Percentiles rank a stretch among this genome's conserved stretches.
phyloP scores from a whole-genome alignment of 257 asterid genomes.

The Nicotiana otophora region DNA sequence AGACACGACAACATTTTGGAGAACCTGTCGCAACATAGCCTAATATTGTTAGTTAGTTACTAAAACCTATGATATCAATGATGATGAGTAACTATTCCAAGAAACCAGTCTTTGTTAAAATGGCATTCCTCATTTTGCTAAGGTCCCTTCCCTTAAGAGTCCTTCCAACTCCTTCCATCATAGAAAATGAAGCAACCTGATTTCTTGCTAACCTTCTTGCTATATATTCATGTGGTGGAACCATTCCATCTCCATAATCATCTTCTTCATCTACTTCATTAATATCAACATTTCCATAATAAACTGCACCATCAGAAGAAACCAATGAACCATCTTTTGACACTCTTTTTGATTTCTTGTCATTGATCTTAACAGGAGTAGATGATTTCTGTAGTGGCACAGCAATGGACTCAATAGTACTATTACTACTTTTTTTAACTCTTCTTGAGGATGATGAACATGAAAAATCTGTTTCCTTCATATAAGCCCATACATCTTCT shows the following conservation, averaged over 20 bases:
- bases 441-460: neutral
- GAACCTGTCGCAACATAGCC: neutral
- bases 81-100: constrained; percentile 27
- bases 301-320: neutral
- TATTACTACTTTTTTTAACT: neutral
- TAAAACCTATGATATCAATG: neutral
- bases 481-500: constrained; percentile 37
- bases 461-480: constrained; percentile 15
- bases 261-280: neutral
- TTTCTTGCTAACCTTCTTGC: constrained; percentile 37
- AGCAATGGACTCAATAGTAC: neutral
- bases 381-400: neutral
- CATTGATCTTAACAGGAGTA: constrained; percentile 20
- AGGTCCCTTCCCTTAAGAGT: constrained; percentile 76
- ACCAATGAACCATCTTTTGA: neutral
- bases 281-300: neutral
- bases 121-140: constrained; percentile 46
- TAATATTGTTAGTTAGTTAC: neutral
- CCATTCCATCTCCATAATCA: constrained; percentile 25
- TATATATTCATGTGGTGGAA: constrained; percentile 57
- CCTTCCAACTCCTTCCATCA: constrained; percentile 72
- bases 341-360: constrained; percentile 16
- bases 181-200: constrained; percentile 47
- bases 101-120: constrained; percentile 59
- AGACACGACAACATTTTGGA: too few species aligned